Evolutionary conservation across 169 alveolate species (phyloP).

Genomic region (Blepharisma undulans): DNA sequence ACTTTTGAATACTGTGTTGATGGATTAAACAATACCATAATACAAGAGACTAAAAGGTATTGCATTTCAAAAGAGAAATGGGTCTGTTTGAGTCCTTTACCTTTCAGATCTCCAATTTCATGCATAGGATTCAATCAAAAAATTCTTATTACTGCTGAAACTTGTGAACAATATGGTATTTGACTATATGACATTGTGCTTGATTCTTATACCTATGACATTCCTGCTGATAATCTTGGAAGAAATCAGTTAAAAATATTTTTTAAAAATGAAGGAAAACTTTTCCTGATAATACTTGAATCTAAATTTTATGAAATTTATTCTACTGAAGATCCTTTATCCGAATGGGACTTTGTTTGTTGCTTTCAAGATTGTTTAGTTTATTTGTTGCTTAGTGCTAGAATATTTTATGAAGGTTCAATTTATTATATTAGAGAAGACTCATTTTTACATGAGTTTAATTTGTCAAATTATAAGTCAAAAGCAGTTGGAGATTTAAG

Average conservation of each 20-base stretch:
- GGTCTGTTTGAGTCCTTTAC: neutral
- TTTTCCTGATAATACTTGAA: too few species aligned
- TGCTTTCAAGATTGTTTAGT: neutral
- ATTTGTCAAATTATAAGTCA: neutral
- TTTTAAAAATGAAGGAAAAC: neutral
- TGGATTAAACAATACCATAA: neutral
- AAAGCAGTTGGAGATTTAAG: neutral
- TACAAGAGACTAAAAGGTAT: neutral
- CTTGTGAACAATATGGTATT: neutral
- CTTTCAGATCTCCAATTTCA: neutral
- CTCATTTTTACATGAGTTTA: neutral
- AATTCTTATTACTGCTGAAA: neutral
- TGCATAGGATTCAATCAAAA: neutral
- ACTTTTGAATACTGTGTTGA: neutral
- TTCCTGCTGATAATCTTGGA: neutral
- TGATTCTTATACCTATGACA: neutral
- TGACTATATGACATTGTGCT: neutral
- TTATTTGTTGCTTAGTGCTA: neutral
- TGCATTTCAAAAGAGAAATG: neutral
- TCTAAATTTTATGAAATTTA: neutral
- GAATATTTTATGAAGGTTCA: neutral
- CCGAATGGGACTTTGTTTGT: neutral
- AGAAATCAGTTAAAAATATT: too few species aligned
- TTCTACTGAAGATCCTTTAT: neutral
- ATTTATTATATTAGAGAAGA: neutral